phyloP scores from a whole-genome alignment of 108 stramenopile species.

The Nitzschia sp. region DNA sequence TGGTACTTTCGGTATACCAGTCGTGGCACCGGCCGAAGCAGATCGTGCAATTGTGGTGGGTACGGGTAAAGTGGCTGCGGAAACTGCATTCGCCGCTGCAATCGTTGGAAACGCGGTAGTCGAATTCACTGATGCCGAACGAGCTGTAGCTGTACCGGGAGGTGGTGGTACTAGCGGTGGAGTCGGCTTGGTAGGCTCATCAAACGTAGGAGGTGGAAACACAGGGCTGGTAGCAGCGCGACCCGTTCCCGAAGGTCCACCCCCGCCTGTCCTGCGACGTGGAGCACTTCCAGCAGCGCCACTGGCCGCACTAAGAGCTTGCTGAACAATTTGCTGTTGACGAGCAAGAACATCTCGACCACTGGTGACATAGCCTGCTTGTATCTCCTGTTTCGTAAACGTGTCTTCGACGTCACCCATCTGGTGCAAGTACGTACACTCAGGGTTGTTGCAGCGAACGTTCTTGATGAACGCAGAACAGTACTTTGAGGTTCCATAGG shows the following conservation, averaged over 20 bases:
- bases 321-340: conserved; percentile 83
- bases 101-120: conserved; percentile 27
- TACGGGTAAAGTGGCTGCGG: conserved; percentile 5
- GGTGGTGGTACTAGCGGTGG: conserved; percentile 45
- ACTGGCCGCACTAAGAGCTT: conserved; percentile 55
- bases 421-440: conserved; percentile 96
- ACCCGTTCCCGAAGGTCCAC: conserved; percentile 85
- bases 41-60: conserved; percentile 5
- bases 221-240: conserved; percentile 65
- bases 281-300: conserved; percentile 47
- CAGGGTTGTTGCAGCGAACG: conserved; percentile 96
- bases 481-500: conserved; percentile 99
- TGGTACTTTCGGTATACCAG: conserved; percentile 11
- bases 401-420: conserved; percentile 96
- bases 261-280: conserved; percentile 71
- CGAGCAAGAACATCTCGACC: conserved; percentile 84
- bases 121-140: conserved; percentile 30
- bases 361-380: conserved; percentile 90
- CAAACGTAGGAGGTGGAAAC: conserved; percentile 84
- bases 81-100: conserved; percentile 23
- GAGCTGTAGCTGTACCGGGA: conserved; percentile 32
- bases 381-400: conserved; percentile 92
- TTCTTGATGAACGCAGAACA: conserved; percentile 97
- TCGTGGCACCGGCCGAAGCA: conserved; percentile 6
- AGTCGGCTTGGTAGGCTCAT: conserved; percentile 56